Percentiles rank a stretch among this genome's conserved stretches.
phyloP scores from a whole-genome alignment of 768 basidiomycete species.

The Boletus tomentosulus region DNA sequence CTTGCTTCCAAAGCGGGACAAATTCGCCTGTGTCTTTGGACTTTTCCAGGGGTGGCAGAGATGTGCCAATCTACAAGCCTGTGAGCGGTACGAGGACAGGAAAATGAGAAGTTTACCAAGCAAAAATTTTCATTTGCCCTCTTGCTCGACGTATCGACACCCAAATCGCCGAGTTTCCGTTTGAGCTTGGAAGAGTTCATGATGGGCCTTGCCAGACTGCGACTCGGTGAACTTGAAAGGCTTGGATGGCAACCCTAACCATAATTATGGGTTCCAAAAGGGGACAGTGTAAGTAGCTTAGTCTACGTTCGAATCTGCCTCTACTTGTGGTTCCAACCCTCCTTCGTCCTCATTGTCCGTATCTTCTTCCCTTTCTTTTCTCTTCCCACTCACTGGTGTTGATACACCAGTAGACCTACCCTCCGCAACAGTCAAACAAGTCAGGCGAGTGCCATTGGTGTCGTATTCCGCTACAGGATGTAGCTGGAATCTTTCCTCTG shows the following conservation, averaged over 20 bases:
- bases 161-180: constrained; percentile 78
- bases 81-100: background rate
- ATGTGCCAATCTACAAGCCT: constrained; percentile 79
- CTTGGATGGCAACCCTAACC: background rate
- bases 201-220: background rate
- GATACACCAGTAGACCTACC: constrained; percentile 31
- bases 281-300: background rate
- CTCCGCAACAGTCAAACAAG: constrained; percentile 63
- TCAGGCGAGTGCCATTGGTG: constrained; percentile 81
- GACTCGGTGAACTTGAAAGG: background rate
- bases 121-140: constrained; percentile 84
- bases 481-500: constrained; percentile 33
- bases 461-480: constrained; percentile 67
- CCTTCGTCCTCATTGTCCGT: constrained; percentile 32
- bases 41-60: constrained; percentile 91
- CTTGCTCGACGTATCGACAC: constrained; percentile 64
- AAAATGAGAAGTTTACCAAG: constrained; percentile 44
- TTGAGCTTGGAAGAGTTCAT: constrained; percentile 63
- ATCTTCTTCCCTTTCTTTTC: constrained; percentile 33
- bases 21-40: constrained; percentile 90
- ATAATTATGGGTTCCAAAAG: background rate
- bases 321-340: constrained; percentile 26
- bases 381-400: constrained; percentile 28
- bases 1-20: constrained; percentile 97
- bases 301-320: constrained; percentile 13